A percentile compares a stretch with the other conserved stretches of the same genome.
Evolutionary conservation across 805 yeast genomes (phyloP).

Genomic region (Ogataea kodamae): DNA sequence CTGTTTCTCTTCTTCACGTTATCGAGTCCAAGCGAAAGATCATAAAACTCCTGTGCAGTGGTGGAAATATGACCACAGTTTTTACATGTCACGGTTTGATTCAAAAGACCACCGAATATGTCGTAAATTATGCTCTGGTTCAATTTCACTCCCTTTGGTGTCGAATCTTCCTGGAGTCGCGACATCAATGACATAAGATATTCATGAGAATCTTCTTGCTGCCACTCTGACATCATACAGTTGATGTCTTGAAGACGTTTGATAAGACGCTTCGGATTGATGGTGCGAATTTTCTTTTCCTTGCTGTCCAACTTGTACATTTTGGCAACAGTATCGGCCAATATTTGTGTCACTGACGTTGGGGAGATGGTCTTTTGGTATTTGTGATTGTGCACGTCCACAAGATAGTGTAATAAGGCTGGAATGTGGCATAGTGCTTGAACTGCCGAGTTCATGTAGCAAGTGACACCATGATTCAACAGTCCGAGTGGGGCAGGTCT

Average conservation of each 20-base stretch:
- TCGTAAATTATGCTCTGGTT: slow-evolving; percentile 82
- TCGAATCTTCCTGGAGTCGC: slow-evolving; percentile 85
- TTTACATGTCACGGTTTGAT: slow-evolving; percentile 81
- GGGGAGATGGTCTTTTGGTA: slow-evolving; percentile 43
- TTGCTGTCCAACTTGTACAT: slow-evolving; percentile 63
- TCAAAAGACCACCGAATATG: slow-evolving; percentile 86
- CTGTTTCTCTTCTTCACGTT: slow-evolving; percentile 42
- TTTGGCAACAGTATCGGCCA: slow-evolving; percentile 64
- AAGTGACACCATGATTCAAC: slow-evolving; percentile 89
- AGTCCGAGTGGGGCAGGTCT: slow-evolving; percentile 67
- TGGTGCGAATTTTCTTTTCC: slow-evolving; percentile 40
- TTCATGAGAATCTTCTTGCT: slow-evolving; percentile 97
- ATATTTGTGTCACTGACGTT: slow-evolving; percentile 58
- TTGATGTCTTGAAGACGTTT: slow-evolving; percentile 75
- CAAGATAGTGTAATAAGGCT: slow-evolving; percentile 78
- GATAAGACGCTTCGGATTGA: slow-evolving; percentile 75
- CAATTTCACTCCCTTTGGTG: slow-evolving; percentile 84
- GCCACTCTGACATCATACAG: slow-evolving; percentile 96
- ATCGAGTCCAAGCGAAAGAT: slow-evolving; percentile 76
- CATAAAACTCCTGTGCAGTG: slow-evolving; percentile 92
- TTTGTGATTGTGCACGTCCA: slow-evolving; percentile 57
- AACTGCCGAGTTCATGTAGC: slow-evolving; percentile 93
- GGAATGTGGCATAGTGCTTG: slow-evolving; percentile 91
- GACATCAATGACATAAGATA: slow-evolving; percentile 90
- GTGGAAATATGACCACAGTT: slow-evolving; percentile 78